phyloP scores from a whole-genome alignment of 179 eudicot species.

The Spergularia azorica region DNA sequence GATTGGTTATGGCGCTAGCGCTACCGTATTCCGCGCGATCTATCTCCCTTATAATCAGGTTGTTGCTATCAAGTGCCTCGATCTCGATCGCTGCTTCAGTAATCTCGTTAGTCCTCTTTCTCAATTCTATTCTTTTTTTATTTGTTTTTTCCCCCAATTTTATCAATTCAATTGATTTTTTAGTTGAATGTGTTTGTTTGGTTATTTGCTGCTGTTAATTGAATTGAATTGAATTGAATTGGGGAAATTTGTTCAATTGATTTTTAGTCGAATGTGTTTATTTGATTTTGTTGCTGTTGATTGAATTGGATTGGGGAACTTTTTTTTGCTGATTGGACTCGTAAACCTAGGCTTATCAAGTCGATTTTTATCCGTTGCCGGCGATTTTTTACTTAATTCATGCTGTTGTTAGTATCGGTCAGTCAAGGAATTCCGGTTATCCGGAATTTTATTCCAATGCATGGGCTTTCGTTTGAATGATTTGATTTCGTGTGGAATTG shows the following conservation, averaged over 20 bases:
- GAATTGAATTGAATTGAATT: background rate
- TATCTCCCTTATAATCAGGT: constrained; percentile 67
- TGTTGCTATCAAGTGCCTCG: constrained; percentile 81
- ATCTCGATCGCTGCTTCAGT: constrained; percentile 86
- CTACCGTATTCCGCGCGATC: constrained; percentile 74
- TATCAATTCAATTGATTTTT: no score
- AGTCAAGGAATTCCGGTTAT: background rate
- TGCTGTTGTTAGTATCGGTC: background rate
- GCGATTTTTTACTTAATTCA: no score
- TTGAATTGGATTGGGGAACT: no score
- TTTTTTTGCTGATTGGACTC: no score
- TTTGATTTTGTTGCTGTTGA: no score
- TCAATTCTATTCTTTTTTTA: background rate
- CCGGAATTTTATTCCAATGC: constrained; percentile 12
- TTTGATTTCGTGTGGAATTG: background rate
- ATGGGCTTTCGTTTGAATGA: background rate
- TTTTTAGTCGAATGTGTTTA: background rate
- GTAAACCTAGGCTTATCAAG: no score
- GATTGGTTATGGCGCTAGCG: constrained; percentile 77
- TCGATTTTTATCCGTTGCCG: no score
- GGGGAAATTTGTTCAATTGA: background rate
- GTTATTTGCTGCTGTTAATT: background rate
- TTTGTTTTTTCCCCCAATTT: no score
- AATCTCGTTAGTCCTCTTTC: constrained; percentile 48
- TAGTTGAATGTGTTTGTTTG: no score